phyloP scores from a whole-genome alignment of 495 filamentous ascomycete species.

The Penicillium antarcticum region DNA sequence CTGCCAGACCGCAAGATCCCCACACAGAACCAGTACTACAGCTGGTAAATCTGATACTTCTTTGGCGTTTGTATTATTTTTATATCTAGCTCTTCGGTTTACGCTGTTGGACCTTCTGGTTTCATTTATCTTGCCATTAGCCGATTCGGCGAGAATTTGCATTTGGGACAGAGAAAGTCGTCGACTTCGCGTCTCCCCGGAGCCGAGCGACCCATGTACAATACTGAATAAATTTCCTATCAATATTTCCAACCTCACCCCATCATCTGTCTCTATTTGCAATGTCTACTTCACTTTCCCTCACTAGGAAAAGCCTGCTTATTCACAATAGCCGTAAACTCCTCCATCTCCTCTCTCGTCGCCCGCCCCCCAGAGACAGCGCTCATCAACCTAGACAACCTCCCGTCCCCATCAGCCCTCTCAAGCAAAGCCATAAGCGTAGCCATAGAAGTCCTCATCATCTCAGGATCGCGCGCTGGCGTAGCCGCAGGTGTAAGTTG shows the following conservation, averaged over 20 bases:
- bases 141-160: constrained; percentile 17
- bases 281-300: not conserved
- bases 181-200: not conserved
- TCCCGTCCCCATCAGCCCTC: too few relatives aligned
- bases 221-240: constrained; percentile 21
- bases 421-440: too few relatives aligned
- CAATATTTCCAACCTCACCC: not conserved
- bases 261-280: not conserved
- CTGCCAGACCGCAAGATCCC: constrained; percentile 64
- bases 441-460: not conserved
- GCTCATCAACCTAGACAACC: too few relatives aligned
- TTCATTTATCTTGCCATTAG: constrained; percentile 15
- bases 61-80: constrained; percentile 32
- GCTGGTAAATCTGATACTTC: constrained; percentile 61
- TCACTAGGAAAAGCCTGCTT: not conserved
- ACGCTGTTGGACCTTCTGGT: not conserved
- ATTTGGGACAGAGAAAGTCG: constrained; percentile 23
- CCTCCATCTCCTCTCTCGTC: too few relatives aligned
- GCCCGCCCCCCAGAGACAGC: too few relatives aligned
- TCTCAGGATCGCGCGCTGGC: too few relatives aligned
- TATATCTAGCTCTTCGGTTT: constrained; percentile 16
- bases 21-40: constrained; percentile 80
- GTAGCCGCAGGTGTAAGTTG: too few relatives aligned
- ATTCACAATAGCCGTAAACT: too few relatives aligned
- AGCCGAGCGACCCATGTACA: constrained; percentile 26